phyloP scores from a whole-genome alignment of 805 yeast species.

The Blastobotrys peoriensis region DNA sequence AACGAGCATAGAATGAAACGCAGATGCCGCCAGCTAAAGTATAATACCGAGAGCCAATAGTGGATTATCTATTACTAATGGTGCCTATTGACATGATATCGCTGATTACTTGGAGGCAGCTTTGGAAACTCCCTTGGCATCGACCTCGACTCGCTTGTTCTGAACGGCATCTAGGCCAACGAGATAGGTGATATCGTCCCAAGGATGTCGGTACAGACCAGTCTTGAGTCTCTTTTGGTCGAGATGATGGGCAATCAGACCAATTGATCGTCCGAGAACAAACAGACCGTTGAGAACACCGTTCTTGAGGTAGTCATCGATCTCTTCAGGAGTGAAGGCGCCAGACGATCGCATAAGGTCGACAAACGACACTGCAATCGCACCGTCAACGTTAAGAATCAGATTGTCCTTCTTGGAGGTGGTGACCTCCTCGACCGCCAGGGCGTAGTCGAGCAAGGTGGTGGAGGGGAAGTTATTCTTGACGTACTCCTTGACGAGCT shows the following conservation, averaged over 20 bases:
- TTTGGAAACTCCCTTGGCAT: slow-evolving; percentile 28
- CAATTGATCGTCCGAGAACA: slow-evolving; percentile 42
- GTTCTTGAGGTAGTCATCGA: slow-evolving; percentile 38
- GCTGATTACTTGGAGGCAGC: slow-evolving; percentile 21
- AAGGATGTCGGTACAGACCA: slow-evolving; percentile 42
- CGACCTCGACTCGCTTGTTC: slow-evolving; percentile 33
- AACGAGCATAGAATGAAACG: too few species aligned
- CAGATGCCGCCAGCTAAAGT: too few species aligned
- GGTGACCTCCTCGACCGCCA: slow-evolving; percentile 43
- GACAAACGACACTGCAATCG: slow-evolving; percentile 40
- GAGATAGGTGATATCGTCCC: slow-evolving; percentile 43
- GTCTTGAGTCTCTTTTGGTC: slow-evolving; percentile 44
- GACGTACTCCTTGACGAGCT: slow-evolving; percentile 41
- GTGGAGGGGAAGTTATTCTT: slow-evolving; percentile 40
- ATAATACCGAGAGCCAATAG: too few species aligned
- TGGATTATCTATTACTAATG: too few species aligned
- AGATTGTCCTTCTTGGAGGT: slow-evolving; percentile 45
- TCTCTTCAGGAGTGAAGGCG: slow-evolving; percentile 40
- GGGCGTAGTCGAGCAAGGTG: slow-evolving; percentile 38
- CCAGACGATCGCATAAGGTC: slow-evolving; percentile 40
- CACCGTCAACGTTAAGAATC: slow-evolving; percentile 41
- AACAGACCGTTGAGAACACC: slow-evolving; percentile 44
- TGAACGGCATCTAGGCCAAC: slow-evolving; percentile 34
- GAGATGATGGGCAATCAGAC: slow-evolving; percentile 41
- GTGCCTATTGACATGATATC: too few species aligned